Base-by-base conservation (phyloP, 2,329 filamentous ascomycete species). In the Pseudogymnoascus sp. region DNA sequence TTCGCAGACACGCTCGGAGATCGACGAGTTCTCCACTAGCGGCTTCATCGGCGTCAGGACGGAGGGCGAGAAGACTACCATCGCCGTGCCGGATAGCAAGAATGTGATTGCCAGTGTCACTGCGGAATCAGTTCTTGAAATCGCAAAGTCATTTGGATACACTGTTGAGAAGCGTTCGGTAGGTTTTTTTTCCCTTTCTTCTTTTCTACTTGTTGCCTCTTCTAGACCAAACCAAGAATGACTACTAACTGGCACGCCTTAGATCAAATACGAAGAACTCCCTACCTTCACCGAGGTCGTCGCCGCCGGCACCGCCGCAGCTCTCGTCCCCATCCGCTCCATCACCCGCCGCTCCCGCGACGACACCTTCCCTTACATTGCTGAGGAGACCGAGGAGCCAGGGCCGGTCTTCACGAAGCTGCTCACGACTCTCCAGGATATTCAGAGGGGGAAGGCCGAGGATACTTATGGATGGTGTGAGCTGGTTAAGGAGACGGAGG, bases 1-100 rank as follows among this genome's bases (percentile, higher is more conserved):
- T 74, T 94, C 89, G 72, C 85, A 85, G 69, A 89, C 83, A 8
- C 82, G 92, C 67, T 86, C 83, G 62, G 90, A 95, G 72, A 83
- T 99, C 63, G 92, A 99, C 69, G 92, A 99, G 79, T 99, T 97
- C 71, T 94, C 88, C 66, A 97, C 94, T 0, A 92, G 87, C 64
- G 92, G 90, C 0, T 97, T 99, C 73, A 88, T 97, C 64, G 94
- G 91, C 3, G 87, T 89, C 5, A 78, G 84, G 41, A 82, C 79
- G 3, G 78, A 79, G 2, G 72, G 69, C 26, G 75, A 77, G 3
- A 74, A 81, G 28, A 77, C 88, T 9, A 92, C 88, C 6, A 76
- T 97, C 2, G 85, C 94, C 4, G 85, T 94, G n/a, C 92, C 92
- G 0, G 88, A 95, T 73, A 92, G 88, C 68, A 86, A 84, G 69